These are phyloP conservation scores for Pittosporum tobira DNA, from an alignment of 129 eudicot genomes.

Conservation along the genomic window DNA sequence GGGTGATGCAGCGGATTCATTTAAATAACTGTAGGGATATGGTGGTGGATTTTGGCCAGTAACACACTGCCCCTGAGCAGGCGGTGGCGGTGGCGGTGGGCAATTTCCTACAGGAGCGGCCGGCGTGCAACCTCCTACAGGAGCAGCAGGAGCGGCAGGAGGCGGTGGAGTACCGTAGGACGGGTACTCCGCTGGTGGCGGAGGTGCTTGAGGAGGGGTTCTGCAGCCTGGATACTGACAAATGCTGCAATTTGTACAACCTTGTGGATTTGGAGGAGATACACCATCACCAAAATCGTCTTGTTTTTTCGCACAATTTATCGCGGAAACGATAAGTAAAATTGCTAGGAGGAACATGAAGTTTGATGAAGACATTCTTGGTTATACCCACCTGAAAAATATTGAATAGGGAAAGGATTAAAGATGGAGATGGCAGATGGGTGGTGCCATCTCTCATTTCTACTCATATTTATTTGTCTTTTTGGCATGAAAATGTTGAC, in stretches of 20 bases:
- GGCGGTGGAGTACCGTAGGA: conserved; percentile 38
- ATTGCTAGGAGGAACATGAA: conserved; percentile 7
- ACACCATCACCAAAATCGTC: conserved; percentile 26
- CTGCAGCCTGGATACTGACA: conserved; percentile 38
- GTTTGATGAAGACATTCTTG: conserved; percentile 16
- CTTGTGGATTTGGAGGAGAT: conserved; percentile 6
- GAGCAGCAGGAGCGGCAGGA: conserved; percentile 17
- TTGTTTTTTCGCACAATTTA: conserved; percentile 17
- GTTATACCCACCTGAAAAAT: not conserved
- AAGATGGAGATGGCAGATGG: not conserved
- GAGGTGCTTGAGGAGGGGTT: conserved; percentile 19
- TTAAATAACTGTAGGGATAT: conserved; percentile 29
- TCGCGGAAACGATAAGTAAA: conserved; percentile 10
- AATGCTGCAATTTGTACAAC: conserved; percentile 24
- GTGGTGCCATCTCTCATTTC: not conserved
- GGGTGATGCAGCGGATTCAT: conserved; percentile 20
- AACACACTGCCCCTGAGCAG: conserved; percentile 23
- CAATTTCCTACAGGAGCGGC: too few species aligned
- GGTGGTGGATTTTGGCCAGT: conserved; percentile 35
- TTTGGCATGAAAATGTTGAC: conserved; percentile 9
- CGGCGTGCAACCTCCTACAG: conserved; percentile 11
- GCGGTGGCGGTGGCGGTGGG: conserved; percentile 37
- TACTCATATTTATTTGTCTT: not conserved
- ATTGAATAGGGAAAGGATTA: not conserved
- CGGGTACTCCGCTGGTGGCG: too few species aligned